These are phyloP conservation scores for Linnemannia elongata DNA, from an alignment of 192 early-diverging fungal genomes.

Conservation along the genomic window DNA sequence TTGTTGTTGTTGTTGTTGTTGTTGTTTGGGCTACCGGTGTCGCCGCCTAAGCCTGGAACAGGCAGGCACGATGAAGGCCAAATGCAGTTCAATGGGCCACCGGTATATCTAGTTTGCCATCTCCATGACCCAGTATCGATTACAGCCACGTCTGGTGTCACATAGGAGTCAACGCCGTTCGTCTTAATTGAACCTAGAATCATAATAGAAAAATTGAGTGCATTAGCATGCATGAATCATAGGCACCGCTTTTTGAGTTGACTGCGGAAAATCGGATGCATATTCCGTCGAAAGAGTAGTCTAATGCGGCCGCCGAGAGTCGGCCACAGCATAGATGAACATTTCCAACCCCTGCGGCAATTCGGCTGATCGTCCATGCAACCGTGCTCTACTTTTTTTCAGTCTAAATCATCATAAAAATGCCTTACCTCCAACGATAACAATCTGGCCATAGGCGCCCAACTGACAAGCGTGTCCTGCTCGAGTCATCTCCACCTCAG, in stretches of 20 bases:
- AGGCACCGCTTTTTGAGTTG: no score
- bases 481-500: conserved; percentile 12
- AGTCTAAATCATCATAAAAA: background rate
- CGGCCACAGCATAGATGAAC: background rate
- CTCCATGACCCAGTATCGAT: conserved; percentile 42
- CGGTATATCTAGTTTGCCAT: conserved; percentile 25
- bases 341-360: background rate
- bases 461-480: conserved; percentile 45
- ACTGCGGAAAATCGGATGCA: background rate
- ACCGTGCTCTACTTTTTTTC: background rate
- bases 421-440: conserved; percentile 44
- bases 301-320: background rate
- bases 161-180: background rate
- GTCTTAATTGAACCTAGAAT: background rate
- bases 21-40: background rate
- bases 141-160: conserved; percentile 30
- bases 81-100: conserved; percentile 29
- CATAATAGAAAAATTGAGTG: conserved; percentile 2
- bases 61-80: conserved; percentile 12
- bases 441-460: conserved; percentile 47
- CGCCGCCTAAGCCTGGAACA: background rate
- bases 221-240: background rate
- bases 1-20: background rate
- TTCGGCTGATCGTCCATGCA: background rate
- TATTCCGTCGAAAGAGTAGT: background rate